A percentile compares a stretch with the other conserved stretches of the same genome.
Conservation (phyloP, 768 basidiomycete species). For the Leccinum arenicola region DNA sequence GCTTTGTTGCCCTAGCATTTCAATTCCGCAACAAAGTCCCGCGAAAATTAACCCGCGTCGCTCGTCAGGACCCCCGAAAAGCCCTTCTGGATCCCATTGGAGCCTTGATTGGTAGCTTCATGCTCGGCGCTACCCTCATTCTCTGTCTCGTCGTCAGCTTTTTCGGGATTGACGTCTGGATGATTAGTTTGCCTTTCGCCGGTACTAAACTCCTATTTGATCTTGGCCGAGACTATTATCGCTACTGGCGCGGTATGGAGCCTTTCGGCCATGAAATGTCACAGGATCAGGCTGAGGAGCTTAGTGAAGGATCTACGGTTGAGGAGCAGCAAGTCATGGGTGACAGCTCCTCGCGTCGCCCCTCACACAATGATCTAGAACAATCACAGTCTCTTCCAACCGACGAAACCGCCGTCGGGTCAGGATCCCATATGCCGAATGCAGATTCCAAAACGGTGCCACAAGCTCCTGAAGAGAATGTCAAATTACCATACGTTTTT, state of each 20-base stretch:
- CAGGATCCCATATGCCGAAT: neutral
- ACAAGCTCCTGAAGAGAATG: neutral
- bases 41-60: constrained; percentile 35
- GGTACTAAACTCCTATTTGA: constrained; percentile 70
- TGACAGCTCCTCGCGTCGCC: neutral
- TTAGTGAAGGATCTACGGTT: neutral
- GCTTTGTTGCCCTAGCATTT: constrained; percentile 53
- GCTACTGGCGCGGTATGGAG: constrained; percentile 29
- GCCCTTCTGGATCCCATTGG: constrained; percentile 73
- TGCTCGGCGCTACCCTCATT: constrained; percentile 67
- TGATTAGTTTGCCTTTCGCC: constrained; percentile 81
- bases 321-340: neutral
- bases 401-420: constrained; percentile 6
- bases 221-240: constrained; percentile 54
- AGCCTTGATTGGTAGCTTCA: constrained; percentile 66
- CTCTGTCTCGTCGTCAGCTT: constrained; percentile 76
- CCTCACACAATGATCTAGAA: neutral
- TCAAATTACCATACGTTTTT: neutral
- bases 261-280: constrained; percentile 13
- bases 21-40: constrained; percentile 63
- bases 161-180: constrained; percentile 77
- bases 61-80: constrained; percentile 47
- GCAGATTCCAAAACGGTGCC: neutral
- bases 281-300: neutral
- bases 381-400: neutral